Evolutionary conservation across 768 basidiomycete species (phyloP), one percentile per base, ranked within the genome.

Genomic region (Mycena galericulata): DNA sequence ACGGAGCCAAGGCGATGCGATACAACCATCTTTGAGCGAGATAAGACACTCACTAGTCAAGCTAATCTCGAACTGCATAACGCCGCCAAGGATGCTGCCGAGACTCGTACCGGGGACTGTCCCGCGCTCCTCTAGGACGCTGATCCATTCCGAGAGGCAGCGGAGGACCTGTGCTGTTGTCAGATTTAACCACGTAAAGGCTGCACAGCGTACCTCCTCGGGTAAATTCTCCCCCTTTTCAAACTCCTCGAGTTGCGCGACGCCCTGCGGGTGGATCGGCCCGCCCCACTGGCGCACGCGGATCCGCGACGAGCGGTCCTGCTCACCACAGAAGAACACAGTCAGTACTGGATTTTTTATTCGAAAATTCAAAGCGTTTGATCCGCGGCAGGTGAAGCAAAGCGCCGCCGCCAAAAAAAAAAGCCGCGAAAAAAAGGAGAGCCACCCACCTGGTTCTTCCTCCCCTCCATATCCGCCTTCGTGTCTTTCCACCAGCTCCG

Each of bases 111-210:
- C 88, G 29, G 88, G 86, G 10, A 89, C 87, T 17, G 84, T 86
- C 15, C 80, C 82, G 55, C 89, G 80, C 68, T 86, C 87, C 68
- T 92, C 90, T 32, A 90, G 75, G 15, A 86, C 83, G 71, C 84
- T 84, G 47, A 85, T 75, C 89, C 89, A 91, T 57, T 88, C 84
- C 64, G 87, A 88, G 55, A 91, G 74, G 61, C 83, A 84, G 15
- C 86, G 75, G 45, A 90, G 36, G 30, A 69, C 41, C 68, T 69
- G 29, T 20, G 40, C 4, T 1, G 12, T 58, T 3, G 10, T 10
- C n/a, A 12, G n/a, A n/a, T 12, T 8, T 36, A 12, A 26, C 5
- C 40, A 30, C 3, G 32, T 7, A 24, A 57, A n/a, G 49, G 8
- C 2, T 14, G 11, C 3, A 59, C 36, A 17, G 27, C 65, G 41